These are phyloP conservation scores for Coprinopsis sp. DNA, from an alignment of 768 basidiomycete species.

Conservation along the genomic window DNA sequence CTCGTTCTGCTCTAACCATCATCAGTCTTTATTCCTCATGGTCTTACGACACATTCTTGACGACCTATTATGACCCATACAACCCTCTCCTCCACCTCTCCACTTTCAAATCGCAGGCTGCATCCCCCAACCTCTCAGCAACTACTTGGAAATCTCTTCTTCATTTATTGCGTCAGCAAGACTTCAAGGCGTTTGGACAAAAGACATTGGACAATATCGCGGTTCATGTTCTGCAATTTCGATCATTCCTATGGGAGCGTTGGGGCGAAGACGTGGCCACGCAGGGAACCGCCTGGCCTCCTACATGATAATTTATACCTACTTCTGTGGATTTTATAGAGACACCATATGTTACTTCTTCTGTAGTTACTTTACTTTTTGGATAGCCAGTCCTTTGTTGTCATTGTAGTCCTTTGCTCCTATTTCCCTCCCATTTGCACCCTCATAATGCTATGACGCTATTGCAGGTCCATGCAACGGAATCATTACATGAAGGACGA, in stretches of 20 bases:
- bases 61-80: slow-evolving; percentile 75
- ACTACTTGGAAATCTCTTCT: slow-evolving; percentile 29
- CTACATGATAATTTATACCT: slow-evolving; percentile 2
- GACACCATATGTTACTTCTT: not conserved
- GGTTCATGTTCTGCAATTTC: slow-evolving; percentile 9
- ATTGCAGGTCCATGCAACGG: too few species aligned
- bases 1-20: slow-evolving; percentile 8
- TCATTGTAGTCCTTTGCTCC: too few species aligned
- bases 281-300: slow-evolving; percentile 3
- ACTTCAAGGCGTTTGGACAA: slow-evolving; percentile 1
- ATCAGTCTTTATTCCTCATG: slow-evolving; percentile 42
- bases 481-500: too few species aligned
- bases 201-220: slow-evolving; percentile 28
- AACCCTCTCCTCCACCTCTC: slow-evolving; percentile 65
- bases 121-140: not conserved
- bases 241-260: slow-evolving; percentile 6
- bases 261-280: slow-evolving; percentile 8
- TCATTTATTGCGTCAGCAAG: slow-evolving; percentile 5
- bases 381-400: too few species aligned
- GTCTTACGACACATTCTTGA: slow-evolving; percentile 58
- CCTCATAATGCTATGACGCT: too few species aligned
- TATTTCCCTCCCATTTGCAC: too few species aligned
- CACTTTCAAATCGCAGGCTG: slow-evolving; percentile 15
- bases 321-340: slow-evolving; percentile 1
- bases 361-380: not conserved